Conservation (phyloP, 176 grass and related monocot species). For the Luzula sylvatica region DNA sequence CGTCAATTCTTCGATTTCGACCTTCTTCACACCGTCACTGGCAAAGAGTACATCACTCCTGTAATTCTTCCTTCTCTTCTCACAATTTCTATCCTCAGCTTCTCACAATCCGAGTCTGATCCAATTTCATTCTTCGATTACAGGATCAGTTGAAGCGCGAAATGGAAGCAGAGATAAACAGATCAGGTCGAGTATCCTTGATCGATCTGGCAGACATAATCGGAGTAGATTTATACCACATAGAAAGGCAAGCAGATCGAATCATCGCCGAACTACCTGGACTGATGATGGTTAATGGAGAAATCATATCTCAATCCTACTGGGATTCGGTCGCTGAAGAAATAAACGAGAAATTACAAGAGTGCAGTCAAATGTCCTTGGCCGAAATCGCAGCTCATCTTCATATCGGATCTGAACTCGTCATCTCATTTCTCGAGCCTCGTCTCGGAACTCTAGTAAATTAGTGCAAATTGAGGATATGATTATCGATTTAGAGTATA, state of each 20-base stretch:
- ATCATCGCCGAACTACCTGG: slow-evolving; percentile 40
- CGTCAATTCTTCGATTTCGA: slow-evolving; percentile 74
- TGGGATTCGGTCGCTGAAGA: slow-evolving; percentile 89
- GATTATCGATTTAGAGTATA: too few species aligned
- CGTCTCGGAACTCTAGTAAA: slow-evolving; percentile 79
- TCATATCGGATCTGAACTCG: slow-evolving; percentile 84
- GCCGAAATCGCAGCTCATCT: slow-evolving; percentile 81
- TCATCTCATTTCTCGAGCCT: slow-evolving; percentile 59
- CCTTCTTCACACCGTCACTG: slow-evolving; percentile 74
- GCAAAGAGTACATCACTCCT: slow-evolving; percentile 95
- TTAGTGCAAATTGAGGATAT: neutral
- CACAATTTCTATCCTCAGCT: too few species aligned
- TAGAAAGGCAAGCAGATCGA: slow-evolving; percentile 76
- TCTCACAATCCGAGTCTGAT: too few species aligned
- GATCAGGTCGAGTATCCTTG: slow-evolving; percentile 54
- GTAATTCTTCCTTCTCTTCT: slow-evolving; percentile 18
- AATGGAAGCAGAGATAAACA: slow-evolving; percentile 83
- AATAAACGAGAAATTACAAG: slow-evolving; percentile 88
- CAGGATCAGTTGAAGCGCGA: slow-evolving; percentile 89
- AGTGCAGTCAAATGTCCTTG: slow-evolving; percentile 84
- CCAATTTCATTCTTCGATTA: slow-evolving; percentile 12
- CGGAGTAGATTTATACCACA: slow-evolving; percentile 85
- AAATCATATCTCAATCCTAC: slow-evolving; percentile 88
- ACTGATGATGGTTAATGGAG: slow-evolving; percentile 77
- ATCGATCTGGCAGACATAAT: slow-evolving; percentile 84